These are phyloP conservation scores for Mortierella alpina DNA, from an alignment of 192 early-diverging fungal genomes.

Conservation along the genomic window DNA sequence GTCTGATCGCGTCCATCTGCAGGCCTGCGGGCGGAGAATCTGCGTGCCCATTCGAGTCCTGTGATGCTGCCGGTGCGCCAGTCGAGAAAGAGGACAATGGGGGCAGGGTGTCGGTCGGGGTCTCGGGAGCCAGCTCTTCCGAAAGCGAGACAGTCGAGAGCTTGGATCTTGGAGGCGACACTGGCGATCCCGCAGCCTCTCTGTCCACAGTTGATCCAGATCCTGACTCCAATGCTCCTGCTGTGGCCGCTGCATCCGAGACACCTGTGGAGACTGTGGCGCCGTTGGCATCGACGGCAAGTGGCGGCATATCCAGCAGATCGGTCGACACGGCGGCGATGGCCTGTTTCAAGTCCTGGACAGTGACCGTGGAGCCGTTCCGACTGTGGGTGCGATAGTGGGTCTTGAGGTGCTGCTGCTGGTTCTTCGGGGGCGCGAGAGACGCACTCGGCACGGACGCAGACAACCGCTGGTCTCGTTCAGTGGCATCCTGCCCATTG, in stretches of 20 bases:
- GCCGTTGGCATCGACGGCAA: neutral
- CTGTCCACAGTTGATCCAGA: neutral
- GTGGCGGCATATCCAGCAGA: conserved; percentile 25
- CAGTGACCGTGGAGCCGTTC: conserved; percentile 51
- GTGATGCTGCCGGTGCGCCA: neutral
- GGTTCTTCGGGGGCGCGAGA: conserved; percentile 24
- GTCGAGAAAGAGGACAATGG: conserved; percentile 12
- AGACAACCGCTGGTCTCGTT: conserved; percentile 6
- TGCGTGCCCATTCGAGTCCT: neutral
- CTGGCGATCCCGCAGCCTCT: neutral
- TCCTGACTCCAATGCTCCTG: conserved; percentile 3
- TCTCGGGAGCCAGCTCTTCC: neutral
- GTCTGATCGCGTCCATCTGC: conserved; percentile 12
- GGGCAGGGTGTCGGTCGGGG: neutral
- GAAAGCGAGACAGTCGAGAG: conserved; percentile 6
- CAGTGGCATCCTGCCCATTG: neutral
- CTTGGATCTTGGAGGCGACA: conserved; percentile 4
- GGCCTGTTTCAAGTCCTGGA: conserved; percentile 50
- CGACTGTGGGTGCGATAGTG: conserved; percentile 51
- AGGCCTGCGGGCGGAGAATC: neutral
- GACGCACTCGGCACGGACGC: conserved; percentile 13
- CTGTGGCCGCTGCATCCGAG: neutral
- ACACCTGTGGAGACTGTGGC: neutral
- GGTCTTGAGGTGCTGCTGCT: conserved; percentile 45
- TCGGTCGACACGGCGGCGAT: conserved; percentile 45